Percentiles rank a stretch among this genome's conserved stretches.
phyloP scores from a whole-genome alignment of 306 rosid species.

The Luffa acutangula region DNA sequence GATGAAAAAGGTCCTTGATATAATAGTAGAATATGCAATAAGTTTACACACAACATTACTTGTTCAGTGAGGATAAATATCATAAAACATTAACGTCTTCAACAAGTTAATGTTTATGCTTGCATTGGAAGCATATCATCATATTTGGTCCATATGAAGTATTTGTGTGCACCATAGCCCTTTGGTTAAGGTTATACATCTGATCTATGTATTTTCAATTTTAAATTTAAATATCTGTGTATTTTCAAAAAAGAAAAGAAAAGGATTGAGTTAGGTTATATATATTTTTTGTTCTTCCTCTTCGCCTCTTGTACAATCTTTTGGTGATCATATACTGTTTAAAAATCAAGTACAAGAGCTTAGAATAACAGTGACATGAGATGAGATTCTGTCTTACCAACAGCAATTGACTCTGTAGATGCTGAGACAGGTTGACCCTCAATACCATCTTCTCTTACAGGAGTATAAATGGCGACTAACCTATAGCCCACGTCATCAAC shows the following conservation, averaged over 20 bases:
- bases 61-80: not conserved
- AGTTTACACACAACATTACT: not conserved
- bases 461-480: slow-evolving; percentile 88
- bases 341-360: not conserved
- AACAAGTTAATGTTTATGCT: not conserved
- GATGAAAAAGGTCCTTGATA: not conserved
- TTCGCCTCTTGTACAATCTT: not conserved
- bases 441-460: slow-evolving; percentile 87
- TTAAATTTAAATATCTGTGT: not conserved
- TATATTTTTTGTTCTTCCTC: not conserved
- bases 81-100: not conserved
- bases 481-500: slow-evolving; percentile 97
- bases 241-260: not conserved
- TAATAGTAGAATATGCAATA: not conserved
- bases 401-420: slow-evolving; percentile 87
- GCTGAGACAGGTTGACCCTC: slow-evolving; percentile 90
- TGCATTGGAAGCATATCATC: not conserved
- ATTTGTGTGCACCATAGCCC: too few relatives aligned
- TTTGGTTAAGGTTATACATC: not conserved
- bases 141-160: not conserved
- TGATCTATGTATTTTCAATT: not conserved
- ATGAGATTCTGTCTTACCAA: slow-evolving; percentile 39
- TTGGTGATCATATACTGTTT: not conserved
- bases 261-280: not conserved
- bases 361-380: not conserved